Evolutionary conservation across 1,139 yeast genomes (phyloP).

Genomic region (Starmera stellimalicola): DNA sequence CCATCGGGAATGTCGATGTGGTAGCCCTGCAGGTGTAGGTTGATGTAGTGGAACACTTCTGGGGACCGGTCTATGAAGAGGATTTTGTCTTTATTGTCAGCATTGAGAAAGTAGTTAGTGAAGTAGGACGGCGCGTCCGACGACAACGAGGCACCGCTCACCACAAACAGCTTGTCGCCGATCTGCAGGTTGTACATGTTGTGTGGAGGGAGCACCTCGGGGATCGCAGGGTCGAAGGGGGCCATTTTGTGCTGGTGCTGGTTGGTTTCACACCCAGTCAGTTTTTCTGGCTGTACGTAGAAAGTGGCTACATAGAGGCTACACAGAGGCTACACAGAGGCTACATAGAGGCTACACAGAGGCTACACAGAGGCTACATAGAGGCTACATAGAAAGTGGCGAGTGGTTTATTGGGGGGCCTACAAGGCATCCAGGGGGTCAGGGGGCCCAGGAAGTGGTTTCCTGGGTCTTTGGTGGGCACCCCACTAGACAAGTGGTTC

Average conservation of each 20-base stretch:
- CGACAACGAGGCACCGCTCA: conserved; percentile 75
- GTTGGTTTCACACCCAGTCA: too few relatives aligned
- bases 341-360: too few relatives aligned
- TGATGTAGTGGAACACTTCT: conserved; percentile 53
- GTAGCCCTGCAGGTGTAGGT: conserved; percentile 73
- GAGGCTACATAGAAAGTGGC: too few relatives aligned
- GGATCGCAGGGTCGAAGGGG: conserved; percentile 36
- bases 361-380: too few relatives aligned
- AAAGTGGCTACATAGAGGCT: too few relatives aligned
- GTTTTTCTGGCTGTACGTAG: too few relatives aligned
- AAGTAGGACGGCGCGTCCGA: conserved; percentile 58
- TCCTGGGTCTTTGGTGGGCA: not conserved
- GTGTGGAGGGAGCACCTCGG: conserved; percentile 51
- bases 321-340: too few relatives aligned
- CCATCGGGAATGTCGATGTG: conserved; percentile 49
- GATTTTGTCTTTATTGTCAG: conserved; percentile 27
- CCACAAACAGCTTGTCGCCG: conserved; percentile 47
- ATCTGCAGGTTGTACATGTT: conserved; percentile 65
- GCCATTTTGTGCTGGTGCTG: conserved; percentile 1
- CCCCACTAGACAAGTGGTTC: not conserved
- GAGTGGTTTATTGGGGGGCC: not conserved
- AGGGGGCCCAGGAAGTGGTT: not conserved
- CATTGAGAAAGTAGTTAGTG: conserved; percentile 31
- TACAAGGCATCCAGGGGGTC: not conserved
- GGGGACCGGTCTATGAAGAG: conserved; percentile 79